Evolutionary conservation across 2,329 filamentous ascomycete genomes (phyloP), one percentile per base, ranked within the genome.

Genomic region (Aspergillus tanneri): DNA sequence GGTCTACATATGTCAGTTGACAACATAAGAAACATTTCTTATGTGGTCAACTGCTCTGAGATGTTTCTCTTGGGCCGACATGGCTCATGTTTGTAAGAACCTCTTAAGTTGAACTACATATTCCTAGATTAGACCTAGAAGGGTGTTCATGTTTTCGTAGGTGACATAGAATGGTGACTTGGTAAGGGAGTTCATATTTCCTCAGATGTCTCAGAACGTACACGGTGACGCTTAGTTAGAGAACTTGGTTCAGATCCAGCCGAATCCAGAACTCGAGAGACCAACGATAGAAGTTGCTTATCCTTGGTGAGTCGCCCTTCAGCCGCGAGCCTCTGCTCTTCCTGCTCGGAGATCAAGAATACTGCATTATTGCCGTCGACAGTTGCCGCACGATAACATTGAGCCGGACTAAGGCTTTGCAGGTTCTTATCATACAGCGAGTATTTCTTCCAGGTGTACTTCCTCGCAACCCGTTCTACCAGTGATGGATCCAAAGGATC

Each of bases 261-360:
- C 38, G 11, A n/a, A 43, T 43, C 39, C 12, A 38, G 22, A 6
- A 32, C 46, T 43, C 23, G 30, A 22, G 46, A 43, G 39, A 37
- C 38, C 34, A 48, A 43, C 16, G 22, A 43, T 32, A 48, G 39
- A 48, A 48, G 39, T 23, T 48, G 32, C 39, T 24, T 48, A 6
- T 48, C 32, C 46, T 43, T 38, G 24, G 12, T 39, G n/a, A 48
- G 40, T 39, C 46, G 24, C 22, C 32, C 46, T 43, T 43, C 32
- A 24, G 39, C 18, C 25, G 32, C 32, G 16, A 48, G 39, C 30
- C 28, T 48, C 32, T 48, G 16, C 14, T 48, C 32, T 37, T 48
- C 39, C 30, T 39, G 22, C 46, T 48, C 25, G 25, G 34, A 43
- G 19, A 48, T 48, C 34, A 48, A 11, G 24, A 48, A 43, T 38